Evolutionary conservation across 805 yeast species (phyloP).

Genomic region (Danielozyma ontarioensis): DNA sequence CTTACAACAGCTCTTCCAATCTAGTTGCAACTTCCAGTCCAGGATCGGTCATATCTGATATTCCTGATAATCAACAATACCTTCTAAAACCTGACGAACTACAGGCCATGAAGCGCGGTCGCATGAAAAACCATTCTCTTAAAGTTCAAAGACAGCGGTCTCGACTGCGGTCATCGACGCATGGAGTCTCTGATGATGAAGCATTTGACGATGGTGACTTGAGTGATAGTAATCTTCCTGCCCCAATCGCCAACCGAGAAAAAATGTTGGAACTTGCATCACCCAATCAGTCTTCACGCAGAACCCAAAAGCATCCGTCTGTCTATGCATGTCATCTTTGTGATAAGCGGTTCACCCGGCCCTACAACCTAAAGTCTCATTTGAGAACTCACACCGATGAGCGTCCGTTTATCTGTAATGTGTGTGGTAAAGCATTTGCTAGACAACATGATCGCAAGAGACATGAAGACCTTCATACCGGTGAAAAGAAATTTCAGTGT

Average conservation of each 20-base stretch:
- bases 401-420: slow-evolving; percentile 66
- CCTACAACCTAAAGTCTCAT: slow-evolving; percentile 89
- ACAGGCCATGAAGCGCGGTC: slow-evolving; percentile 36
- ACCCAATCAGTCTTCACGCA: slow-evolving; percentile 46
- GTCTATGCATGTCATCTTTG: slow-evolving; percentile 77
- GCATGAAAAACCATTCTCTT: slow-evolving; percentile 28
- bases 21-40: slow-evolving; percentile 11
- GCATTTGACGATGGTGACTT: slow-evolving; percentile 18
- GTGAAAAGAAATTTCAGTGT: slow-evolving; percentile 71
- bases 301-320: slow-evolving; percentile 68
- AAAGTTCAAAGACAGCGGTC: slow-evolving; percentile 11
- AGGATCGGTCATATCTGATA: slow-evolving; percentile 11
- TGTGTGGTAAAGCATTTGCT: slow-evolving; percentile 73
- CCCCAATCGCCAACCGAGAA: slow-evolving; percentile 40
- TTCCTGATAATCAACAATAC: slow-evolving; percentile 6
- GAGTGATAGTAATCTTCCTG: slow-evolving; percentile 4
- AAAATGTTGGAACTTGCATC: slow-evolving; percentile 64
- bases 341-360: slow-evolving; percentile 83
- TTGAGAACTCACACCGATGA: slow-evolving; percentile 86
- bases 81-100: slow-evolving; percentile 33
- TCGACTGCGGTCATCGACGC: slow-evolving; percentile 20
- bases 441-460: slow-evolving; percentile 42
- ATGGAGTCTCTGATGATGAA: slow-evolving; percentile 11
- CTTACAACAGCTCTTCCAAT: slow-evolving; percentile 7
- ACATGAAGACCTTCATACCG: slow-evolving; percentile 58